phyloP scores from a whole-genome alignment of 148 eudicot species.

The Selenicereus undatus region DNA sequence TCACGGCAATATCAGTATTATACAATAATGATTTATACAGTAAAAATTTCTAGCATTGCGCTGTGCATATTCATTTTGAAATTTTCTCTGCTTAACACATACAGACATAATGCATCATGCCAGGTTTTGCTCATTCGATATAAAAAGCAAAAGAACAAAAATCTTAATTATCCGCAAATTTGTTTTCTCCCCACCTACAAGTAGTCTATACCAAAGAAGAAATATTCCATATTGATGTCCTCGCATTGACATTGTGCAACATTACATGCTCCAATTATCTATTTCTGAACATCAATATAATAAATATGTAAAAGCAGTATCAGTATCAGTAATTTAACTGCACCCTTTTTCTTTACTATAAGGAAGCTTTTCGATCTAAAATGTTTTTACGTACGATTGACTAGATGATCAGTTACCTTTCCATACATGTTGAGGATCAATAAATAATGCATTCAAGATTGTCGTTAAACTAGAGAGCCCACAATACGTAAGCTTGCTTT shows the following conservation, averaged over 20 bases:
- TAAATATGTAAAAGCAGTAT: too few species aligned
- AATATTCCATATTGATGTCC: too few species aligned
- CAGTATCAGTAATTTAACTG: too few species aligned
- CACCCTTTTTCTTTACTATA: too few species aligned
- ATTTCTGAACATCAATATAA: background rate
- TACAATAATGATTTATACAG: too few species aligned
- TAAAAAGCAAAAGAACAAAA: too few species aligned
- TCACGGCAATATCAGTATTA: too few species aligned
- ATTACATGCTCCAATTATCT: background rate
- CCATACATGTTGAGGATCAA: slow-evolving; percentile 16
- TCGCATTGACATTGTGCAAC: background rate
- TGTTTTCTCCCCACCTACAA: background rate
- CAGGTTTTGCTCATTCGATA: background rate
- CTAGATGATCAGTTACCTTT: background rate
- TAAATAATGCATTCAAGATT: slow-evolving; percentile 7
- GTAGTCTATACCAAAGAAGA: background rate
- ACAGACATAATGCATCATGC: background rate
- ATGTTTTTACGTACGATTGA: background rate
- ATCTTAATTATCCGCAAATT: background rate
- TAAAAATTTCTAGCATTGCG: too few species aligned
- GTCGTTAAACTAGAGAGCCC: slow-evolving; percentile 12
- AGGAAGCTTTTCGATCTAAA: too few species aligned
- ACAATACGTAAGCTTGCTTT: slow-evolving; percentile 9
- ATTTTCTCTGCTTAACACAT: background rate
- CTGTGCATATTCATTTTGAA: too few species aligned